Conservation (phyloP, 306 rosid species). For the Comarum palustre region DNA sequence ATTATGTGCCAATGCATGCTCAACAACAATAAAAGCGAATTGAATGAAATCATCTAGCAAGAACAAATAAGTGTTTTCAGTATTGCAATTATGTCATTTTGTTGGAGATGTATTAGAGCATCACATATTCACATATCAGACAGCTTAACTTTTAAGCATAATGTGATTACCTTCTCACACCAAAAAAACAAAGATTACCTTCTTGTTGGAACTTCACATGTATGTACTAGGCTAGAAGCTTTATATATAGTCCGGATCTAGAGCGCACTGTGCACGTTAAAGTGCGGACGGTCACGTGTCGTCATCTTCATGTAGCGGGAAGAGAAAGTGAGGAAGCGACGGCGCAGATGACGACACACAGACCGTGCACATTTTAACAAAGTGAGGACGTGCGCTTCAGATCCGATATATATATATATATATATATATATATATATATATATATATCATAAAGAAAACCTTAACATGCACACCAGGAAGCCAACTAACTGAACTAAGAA, state of each 20-base stretch:
- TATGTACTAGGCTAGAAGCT: background rate
- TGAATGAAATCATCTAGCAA: slow-evolving; percentile 10
- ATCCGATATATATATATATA: background rate
- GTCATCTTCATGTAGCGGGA: too few species aligned
- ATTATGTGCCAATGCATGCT: slow-evolving; percentile 12
- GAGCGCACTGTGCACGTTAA: too few species aligned
- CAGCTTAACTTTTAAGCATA: background rate
- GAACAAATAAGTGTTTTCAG: background rate
- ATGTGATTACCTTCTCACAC: too few species aligned
- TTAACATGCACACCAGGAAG: slow-evolving; percentile 14
- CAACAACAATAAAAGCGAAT: slow-evolving; percentile 15
- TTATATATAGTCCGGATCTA: too few species aligned
- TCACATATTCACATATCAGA: background rate
- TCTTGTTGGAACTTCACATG: slow-evolving; percentile 16
- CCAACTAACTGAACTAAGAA: slow-evolving; percentile 9
- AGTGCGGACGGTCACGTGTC: too few species aligned
- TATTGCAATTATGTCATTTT: background rate
- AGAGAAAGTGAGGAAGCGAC: too few species aligned
- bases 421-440: too few species aligned
- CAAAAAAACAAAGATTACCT: too few species aligned
- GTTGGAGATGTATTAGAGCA: background rate
- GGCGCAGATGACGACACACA: too few species aligned
- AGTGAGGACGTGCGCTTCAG: too few species aligned
- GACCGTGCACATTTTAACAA: too few species aligned
- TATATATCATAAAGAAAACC: background rate